A percentile compares a stretch with the other conserved stretches of the same genome.
Evolutionary conservation across 1,284 basidiomycete species (phyloP).

Genomic region (Exobasidium cylindrosporum): DNA sequence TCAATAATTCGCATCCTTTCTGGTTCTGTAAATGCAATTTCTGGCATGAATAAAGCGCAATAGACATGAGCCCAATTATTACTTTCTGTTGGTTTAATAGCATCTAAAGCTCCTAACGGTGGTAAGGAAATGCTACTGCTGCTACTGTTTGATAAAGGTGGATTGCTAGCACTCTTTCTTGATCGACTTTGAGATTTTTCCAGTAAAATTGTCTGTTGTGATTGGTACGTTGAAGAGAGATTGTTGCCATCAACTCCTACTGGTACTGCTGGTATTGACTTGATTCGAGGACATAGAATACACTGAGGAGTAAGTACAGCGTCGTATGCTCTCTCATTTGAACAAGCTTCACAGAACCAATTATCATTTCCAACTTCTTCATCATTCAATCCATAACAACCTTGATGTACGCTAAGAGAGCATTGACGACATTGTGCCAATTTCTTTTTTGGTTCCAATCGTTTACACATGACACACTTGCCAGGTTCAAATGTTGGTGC

Average conservation of each 20-base stretch:
- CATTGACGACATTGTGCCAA: slow-evolving; percentile 47
- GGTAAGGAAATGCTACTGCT: slow-evolving; percentile 12
- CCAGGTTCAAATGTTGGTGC: slow-evolving; percentile 27
- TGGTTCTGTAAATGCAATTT: slow-evolving; percentile 75
- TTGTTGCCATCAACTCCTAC: slow-evolving; percentile 15
- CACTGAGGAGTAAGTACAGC: slow-evolving; percentile 41
- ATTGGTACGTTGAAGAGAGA: too few species aligned
- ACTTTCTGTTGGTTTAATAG: slow-evolving; percentile 88
- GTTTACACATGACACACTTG: slow-evolving; percentile 48
- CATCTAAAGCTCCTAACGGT: slow-evolving; percentile 63
- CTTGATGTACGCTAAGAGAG: slow-evolving; percentile 47
- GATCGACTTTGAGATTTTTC: slow-evolving; percentile 20
- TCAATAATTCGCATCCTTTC: slow-evolving; percentile 72
- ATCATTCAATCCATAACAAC: slow-evolving; percentile 44
- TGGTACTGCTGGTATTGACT: slow-evolving; percentile 12
- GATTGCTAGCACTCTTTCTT: background rate
- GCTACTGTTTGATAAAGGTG: too few species aligned
- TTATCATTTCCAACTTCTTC: slow-evolving; percentile 30
- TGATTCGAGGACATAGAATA: slow-evolving; percentile 34
- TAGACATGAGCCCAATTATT: slow-evolving; percentile 88
- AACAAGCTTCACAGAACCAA: slow-evolving; percentile 50
- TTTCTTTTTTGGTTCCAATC: slow-evolving; percentile 47
- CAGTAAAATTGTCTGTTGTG: slow-evolving; percentile 5
- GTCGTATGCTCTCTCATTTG: slow-evolving; percentile 43
- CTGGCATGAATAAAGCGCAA: slow-evolving; percentile 82